A percentile compares a stretch with the other conserved stretches of the same genome.
phyloP scores from a whole-genome alignment of 1,139 yeast species.

The Sugiyamaella grinbergsii region DNA sequence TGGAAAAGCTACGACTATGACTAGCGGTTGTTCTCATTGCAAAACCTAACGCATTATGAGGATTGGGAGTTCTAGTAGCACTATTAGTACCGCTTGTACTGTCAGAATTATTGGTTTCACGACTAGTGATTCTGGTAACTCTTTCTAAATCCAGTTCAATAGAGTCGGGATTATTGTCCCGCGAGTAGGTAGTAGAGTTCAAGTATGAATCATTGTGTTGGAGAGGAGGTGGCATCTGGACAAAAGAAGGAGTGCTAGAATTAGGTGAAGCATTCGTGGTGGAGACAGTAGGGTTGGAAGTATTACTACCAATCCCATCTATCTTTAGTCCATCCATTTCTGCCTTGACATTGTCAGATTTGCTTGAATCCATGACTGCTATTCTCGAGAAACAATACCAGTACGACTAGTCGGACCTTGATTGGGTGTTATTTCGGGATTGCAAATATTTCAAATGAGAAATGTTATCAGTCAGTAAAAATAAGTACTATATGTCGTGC shows the following conservation, averaged over 20 bases:
- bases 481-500: too few relatives aligned
- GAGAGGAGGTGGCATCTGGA: constrained; percentile 1
- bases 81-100: constrained; percentile 11
- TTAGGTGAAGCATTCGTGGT: neutral
- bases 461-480: too few relatives aligned
- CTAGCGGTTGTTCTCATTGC: constrained; percentile 17
- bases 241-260: neutral
- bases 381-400: neutral
- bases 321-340: neutral
- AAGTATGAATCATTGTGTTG: constrained; percentile 17
- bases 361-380: neutral
- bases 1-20: constrained; percentile 24
- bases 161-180: constrained; percentile 20
- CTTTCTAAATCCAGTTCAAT: constrained; percentile 22
- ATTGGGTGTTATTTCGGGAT: neutral
- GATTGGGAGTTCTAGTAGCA: constrained; percentile 13
- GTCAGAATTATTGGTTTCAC: constrained; percentile 19
- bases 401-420: neutral
- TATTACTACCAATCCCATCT: neutral
- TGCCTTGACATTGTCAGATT: neutral
- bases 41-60: constrained; percentile 12
- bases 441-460: neutral
- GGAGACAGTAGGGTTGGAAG: too few relatives aligned
- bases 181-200: constrained; percentile 17
- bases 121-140: constrained; percentile 23